phyloP scores from a whole-genome alignment of 305 asterid species.

The Fraxinus dipetala region DNA sequence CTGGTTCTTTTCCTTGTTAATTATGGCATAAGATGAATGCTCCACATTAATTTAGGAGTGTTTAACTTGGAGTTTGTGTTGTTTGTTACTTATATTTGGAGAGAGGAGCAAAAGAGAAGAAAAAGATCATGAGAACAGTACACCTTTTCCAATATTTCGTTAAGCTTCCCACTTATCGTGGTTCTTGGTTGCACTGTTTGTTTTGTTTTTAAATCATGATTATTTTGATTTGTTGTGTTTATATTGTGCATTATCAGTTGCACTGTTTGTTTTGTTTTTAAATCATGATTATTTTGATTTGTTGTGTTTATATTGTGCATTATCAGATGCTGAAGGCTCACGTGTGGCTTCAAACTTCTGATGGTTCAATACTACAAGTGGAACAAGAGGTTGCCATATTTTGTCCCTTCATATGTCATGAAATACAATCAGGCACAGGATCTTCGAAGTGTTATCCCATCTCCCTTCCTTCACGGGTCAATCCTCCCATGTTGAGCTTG shows the following conservation, averaged over 20 bases:
- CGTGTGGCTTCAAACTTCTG: conserved; percentile 76
- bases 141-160: not conserved
- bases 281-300: not conserved
- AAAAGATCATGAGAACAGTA: not conserved
- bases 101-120: not conserved
- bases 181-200: not conserved
- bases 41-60: not conserved
- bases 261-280: not conserved
- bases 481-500: conserved; percentile 75
- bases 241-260: not conserved
- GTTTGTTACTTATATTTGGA: not conserved
- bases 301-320: not conserved
- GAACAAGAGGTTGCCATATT: conserved; percentile 88
- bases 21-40: not conserved
- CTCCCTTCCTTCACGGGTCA: conserved; percentile 86
- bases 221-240: not conserved
- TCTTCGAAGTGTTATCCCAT: conserved; percentile 77
- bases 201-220: not conserved
- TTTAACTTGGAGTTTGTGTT: not conserved
- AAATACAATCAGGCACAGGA: conserved; percentile 77
- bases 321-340: conserved; percentile 35
- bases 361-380: conserved; percentile 79
- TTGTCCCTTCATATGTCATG: conserved; percentile 83
- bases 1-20: not conserved
- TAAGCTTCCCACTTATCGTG: not conserved